Evolutionary conservation across 2,329 filamentous ascomycete genomes (phyloP), one percentile per base, ranked within the genome.

Genomic region (Paecilomyces variotii): DNA sequence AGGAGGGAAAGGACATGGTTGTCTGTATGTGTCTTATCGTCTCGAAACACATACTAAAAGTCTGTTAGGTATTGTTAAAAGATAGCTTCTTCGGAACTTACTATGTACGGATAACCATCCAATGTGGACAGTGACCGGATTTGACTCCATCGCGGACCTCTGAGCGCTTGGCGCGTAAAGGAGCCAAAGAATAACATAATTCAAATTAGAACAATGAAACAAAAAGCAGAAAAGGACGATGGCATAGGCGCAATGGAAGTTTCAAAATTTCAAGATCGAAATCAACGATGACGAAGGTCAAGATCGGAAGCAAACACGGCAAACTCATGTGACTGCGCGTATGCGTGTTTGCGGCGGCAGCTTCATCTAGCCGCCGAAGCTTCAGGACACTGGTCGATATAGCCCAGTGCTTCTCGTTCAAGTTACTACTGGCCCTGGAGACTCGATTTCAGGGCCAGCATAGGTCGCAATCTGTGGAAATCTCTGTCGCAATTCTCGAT

Each of bases 1-100:
- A 87, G 76, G 56, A 85, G 77, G n/a, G 83, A 81, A 25, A 87
- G 77, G 59, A 84, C 69, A 57, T 80, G 76, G 39, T 61, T 69
- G 68, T 72, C 62, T 63, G 67, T 54, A 67, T 68, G 58, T 73
- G 68, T 60, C 63, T 58, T 61, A n/a, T 77, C 72, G 60, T 78
- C 72, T 27, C 76, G 72, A 67, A 82, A 80, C 19, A 81, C 73
- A 64, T 83, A 84, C 79, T 82, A 60, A 24, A 27, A 26, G 64
- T 30, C 9, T 1, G 34, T 55, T 70, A 54, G 68, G 62, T 49
- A 62, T 59, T 35, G 35, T 56, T 14, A 14, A 26, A 51, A 50
- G 58, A 24, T 14, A 57, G 4, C 24, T 34, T 39, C 26, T 55
- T 26, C 27, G 3, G 12, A 45, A 61, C 74, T 57, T 69, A 76